Conservation (phyloP, 1,284 basidiomycete species). For the Earliella scabrosa region DNA sequence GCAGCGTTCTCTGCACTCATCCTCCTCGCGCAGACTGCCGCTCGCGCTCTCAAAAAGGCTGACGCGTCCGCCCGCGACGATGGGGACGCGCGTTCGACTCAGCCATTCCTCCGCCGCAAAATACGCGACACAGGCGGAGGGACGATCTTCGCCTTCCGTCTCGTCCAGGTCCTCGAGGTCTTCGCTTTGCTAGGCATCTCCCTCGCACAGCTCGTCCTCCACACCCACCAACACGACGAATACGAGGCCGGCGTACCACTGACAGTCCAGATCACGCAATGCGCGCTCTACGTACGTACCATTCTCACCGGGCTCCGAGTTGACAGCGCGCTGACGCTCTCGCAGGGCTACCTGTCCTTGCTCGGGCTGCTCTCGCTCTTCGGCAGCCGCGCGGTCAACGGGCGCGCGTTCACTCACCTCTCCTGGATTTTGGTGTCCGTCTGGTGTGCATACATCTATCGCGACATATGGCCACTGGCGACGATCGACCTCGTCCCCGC, state of each 20-base stretch:
- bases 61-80: no score
- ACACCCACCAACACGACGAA: neutral
- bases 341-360: conserved; percentile 8
- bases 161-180: neutral
- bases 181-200: conserved; percentile 1
- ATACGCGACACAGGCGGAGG: neutral
- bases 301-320: neutral
- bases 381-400: neutral
- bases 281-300: conserved; percentile 3
- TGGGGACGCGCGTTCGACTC: no score
- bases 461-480: conserved; percentile 64
- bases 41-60: no score
- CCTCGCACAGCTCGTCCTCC: neutral
- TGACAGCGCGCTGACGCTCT: neutral
- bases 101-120: no score
- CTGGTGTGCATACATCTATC: conserved; percentile 48
- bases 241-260: no score
- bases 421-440: conserved; percentile 10
- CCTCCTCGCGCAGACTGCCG: no score
- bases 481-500: conserved; percentile 47
- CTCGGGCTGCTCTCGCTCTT: neutral
- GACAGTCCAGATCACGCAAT: neutral
- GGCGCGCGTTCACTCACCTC: neutral
- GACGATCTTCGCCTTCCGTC: neutral
- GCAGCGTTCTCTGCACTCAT: no score